Conservation (phyloP, 2,329 filamentous ascomycete species). For the Epichloe festucae region DNA sequence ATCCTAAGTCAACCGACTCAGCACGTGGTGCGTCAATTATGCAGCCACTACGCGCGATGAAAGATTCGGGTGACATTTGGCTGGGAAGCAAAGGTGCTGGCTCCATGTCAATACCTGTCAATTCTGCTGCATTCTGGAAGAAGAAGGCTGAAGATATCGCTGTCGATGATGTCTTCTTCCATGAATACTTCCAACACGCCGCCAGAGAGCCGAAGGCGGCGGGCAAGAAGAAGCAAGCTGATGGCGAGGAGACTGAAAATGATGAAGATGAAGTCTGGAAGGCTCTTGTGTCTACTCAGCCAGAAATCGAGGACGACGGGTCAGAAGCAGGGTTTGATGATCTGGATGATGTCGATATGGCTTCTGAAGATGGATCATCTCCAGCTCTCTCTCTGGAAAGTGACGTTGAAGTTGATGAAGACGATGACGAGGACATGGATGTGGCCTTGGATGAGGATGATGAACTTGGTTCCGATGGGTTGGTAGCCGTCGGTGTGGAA, state of each 20-base stretch:
- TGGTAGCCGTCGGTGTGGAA: conserved; percentile 20
- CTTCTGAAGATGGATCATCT: conserved; percentile 32
- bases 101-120: conserved; percentile 40
- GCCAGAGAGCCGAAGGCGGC: conserved; percentile 43
- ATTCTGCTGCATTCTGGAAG: conserved; percentile 82
- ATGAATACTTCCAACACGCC: conserved; percentile 79
- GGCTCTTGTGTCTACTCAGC: conserved; percentile 68
- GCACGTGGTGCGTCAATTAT: conserved; percentile 82
- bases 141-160: conserved; percentile 80
- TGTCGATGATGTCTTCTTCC: conserved; percentile 94
- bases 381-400: conserved; percentile 25
- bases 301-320: conserved; percentile 45
- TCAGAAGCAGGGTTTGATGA: conserved; percentile 37
- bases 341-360: conserved; percentile 36
- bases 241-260: conserved; percentile 34
- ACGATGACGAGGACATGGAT: conserved; percentile 28
- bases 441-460: conserved; percentile 27
- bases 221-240: conserved; percentile 40
- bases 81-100: conserved; percentile 37
- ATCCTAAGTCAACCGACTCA: conserved; percentile 58
- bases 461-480: conserved; percentile 29
- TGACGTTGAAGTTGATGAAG: conserved; percentile 30
- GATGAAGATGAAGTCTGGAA: conserved; percentile 83
- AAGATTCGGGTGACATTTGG: conserved; percentile 42
- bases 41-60: conserved; percentile 61